phyloP scores from a whole-genome alignment of 2,329 filamentous ascomycete species.

The Cercospora zeae-maydis region DNA sequence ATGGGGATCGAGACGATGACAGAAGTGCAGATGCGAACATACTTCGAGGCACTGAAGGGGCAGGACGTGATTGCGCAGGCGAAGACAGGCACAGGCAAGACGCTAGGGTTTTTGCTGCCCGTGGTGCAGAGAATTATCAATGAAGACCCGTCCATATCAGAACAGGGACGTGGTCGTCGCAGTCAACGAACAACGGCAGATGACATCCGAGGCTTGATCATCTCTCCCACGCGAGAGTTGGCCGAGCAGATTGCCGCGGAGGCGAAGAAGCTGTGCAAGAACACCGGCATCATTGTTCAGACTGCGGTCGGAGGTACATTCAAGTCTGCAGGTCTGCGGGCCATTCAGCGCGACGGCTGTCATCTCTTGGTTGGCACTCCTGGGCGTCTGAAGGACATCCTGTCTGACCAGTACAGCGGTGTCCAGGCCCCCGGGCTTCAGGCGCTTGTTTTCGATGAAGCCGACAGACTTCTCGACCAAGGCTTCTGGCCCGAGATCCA shows the following conservation, averaged over 20 bases:
- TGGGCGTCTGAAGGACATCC: constrained; percentile 77
- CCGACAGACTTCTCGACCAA: constrained; percentile 65
- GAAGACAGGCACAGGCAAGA: constrained; percentile 96
- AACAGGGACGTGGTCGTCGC: constrained; percentile 44
- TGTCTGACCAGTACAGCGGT: constrained; percentile 61
- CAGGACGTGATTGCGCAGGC: constrained; percentile 86
- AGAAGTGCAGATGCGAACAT: constrained; percentile 81
- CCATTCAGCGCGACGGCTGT: constrained; percentile 72
- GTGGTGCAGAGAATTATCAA: constrained; percentile 73
- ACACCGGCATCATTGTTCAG: constrained; percentile 66
- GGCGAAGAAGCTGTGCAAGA: constrained; percentile 62
- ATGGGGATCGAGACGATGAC: constrained; percentile 87
- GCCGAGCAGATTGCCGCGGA: constrained; percentile 67
- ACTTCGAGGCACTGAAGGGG: constrained; percentile 74
- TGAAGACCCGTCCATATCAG: constrained; percentile 59
- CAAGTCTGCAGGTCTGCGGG: constrained; percentile 64
- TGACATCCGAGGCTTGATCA: constrained; percentile 58
- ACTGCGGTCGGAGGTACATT: constrained; percentile 89
- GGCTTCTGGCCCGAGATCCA: constrained; percentile 50
- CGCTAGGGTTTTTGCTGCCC: constrained; percentile 85
- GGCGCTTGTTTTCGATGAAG: constrained; percentile 61
- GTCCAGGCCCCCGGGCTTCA: constrained; percentile 62
- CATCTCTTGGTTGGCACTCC: constrained; percentile 89
- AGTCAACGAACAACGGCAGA: constrained; percentile 48
- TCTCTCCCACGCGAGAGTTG: constrained; percentile 61